phyloP scores from a whole-genome alignment of 805 yeast species.

The Yarrowia deformans region DNA sequence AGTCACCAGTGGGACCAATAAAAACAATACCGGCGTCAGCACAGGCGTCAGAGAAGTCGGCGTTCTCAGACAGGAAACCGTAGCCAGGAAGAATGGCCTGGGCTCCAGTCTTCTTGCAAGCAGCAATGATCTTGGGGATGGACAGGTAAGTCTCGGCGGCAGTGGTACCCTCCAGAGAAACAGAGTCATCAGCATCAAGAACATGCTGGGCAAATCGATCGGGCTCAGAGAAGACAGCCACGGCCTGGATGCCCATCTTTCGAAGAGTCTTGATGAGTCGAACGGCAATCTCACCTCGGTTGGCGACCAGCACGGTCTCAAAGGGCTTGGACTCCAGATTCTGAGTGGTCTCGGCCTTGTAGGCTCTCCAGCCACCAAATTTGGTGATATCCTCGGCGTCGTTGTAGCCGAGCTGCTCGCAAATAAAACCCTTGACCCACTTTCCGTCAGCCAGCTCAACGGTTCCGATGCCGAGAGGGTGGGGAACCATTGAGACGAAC shows the following conservation, averaged over 20 bases:
- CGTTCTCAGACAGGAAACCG: constrained; percentile 95
- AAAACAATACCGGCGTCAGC: constrained; percentile 82
- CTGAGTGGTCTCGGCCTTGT: constrained; percentile 52
- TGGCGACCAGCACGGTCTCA: constrained; percentile 87
- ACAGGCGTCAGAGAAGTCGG: constrained; percentile 92
- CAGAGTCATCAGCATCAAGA: constrained; percentile 77
- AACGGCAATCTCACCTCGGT: constrained; percentile 97
- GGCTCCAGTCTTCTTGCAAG: constrained; percentile 83
- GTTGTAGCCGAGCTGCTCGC: constrained; percentile 88
- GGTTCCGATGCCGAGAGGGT: constrained; percentile 94
- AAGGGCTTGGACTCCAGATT: constrained; percentile 63
- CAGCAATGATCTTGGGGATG: constrained; percentile 82
- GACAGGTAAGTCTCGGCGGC: constrained; percentile 92
- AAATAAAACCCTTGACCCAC: constrained; percentile 90
- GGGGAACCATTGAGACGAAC: constrained; percentile 88
- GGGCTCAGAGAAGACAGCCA: constrained; percentile 90
- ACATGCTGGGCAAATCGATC: constrained; percentile 92
- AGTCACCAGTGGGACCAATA: constrained; percentile 96
- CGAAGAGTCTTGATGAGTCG: constrained; percentile 89
- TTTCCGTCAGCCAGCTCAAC: constrained; percentile 82
- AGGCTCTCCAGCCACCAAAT: constrained; percentile 87
- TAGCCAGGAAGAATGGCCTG: constrained; percentile 99
- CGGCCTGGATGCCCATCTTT: constrained; percentile 75
- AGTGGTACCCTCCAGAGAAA: constrained; percentile 78
- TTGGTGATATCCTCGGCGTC: constrained; percentile 79